A percentile compares a stretch with the other conserved stretches of the same genome.
These are phyloP conservation scores for Coniochaeta prunicola DNA, from an alignment of 2,329 filamentous ascomycete species.

Conservation along the genomic window DNA sequence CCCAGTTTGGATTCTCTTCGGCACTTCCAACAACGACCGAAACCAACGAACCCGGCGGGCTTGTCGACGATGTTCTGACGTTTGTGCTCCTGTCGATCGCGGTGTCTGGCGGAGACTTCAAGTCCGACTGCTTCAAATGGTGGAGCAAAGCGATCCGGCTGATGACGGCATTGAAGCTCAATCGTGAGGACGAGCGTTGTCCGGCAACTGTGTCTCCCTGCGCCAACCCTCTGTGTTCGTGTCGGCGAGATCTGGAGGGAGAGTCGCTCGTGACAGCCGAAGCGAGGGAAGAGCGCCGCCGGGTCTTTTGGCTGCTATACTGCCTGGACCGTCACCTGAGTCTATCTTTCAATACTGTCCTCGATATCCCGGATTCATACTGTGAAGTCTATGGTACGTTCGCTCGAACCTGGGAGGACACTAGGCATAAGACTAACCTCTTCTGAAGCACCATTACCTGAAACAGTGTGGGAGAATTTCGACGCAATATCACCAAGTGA, in stretches of 20 bases:
- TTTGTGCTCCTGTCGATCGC: conserved; percentile 36
- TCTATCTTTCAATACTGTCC: conserved; percentile 35
- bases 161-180: conserved; percentile 27
- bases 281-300: conserved; percentile 35
- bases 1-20: conserved; percentile 8
- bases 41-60: conserved; percentile 25
- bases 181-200: conserved; percentile 27
- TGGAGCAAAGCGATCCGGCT: conserved; percentile 35
- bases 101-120: conserved; percentile 39
- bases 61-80: conserved; percentile 35
- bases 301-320: conserved; percentile 41
- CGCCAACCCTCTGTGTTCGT: conserved; percentile 23
- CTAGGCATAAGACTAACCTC: neutral
- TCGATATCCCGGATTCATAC: conserved; percentile 37
- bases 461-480: conserved; percentile 31
- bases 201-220: conserved; percentile 16
- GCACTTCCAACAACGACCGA: conserved; percentile 21
- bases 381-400: conserved; percentile 31
- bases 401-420: no score
- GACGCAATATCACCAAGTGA: conserved; percentile 21
- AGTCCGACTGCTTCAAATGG: conserved; percentile 39
- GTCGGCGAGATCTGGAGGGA: conserved; percentile 20
- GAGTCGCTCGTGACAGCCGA: conserved; percentile 24
- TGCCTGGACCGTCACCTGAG: conserved; percentile 38
- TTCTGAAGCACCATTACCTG: conserved; percentile 27